phyloP scores from a whole-genome alignment of 1,284 basidiomycete species.

The Ustilago bromivora region DNA sequence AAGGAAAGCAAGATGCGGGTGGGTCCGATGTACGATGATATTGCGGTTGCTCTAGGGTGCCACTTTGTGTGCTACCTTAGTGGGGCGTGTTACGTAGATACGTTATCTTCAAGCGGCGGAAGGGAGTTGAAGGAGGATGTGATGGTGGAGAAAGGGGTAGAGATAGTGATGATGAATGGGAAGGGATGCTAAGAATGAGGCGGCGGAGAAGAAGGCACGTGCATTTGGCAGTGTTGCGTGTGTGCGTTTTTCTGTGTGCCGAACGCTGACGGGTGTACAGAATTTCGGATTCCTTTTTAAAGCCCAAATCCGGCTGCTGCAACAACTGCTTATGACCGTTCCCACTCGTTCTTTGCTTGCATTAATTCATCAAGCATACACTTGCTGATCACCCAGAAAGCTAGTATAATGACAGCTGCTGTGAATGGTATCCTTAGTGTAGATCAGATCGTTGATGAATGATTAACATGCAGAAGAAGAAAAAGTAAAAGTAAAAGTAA shows the following conservation, averaged over 20 bases:
- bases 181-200: conserved; percentile 1
- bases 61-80: background rate
- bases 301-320: background rate
- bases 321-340: too few species aligned
- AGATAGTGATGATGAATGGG: conserved; percentile 2
- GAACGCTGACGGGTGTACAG: conserved; percentile 1
- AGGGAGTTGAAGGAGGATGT: background rate
- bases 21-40: background rate
- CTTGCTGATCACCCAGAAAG: background rate
- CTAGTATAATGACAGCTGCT: background rate
- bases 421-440: background rate
- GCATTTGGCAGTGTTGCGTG: conserved; percentile 2
- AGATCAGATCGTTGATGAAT: background rate
- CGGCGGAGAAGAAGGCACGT: conserved; percentile 14
- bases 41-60: background rate
- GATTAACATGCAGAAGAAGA: conserved; percentile 7
- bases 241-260: background rate
- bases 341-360: background rate
- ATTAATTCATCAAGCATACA: background rate
- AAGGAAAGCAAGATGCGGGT: background rate
- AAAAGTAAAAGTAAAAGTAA: background rate
- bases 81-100: background rate
- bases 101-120: background rate
- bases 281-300: conserved; percentile 7
- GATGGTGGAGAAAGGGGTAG: background rate